Evolutionary conservation across 192 early-diverging fungal genomes (phyloP).

Genomic region (Backusella tarrabulga): DNA sequence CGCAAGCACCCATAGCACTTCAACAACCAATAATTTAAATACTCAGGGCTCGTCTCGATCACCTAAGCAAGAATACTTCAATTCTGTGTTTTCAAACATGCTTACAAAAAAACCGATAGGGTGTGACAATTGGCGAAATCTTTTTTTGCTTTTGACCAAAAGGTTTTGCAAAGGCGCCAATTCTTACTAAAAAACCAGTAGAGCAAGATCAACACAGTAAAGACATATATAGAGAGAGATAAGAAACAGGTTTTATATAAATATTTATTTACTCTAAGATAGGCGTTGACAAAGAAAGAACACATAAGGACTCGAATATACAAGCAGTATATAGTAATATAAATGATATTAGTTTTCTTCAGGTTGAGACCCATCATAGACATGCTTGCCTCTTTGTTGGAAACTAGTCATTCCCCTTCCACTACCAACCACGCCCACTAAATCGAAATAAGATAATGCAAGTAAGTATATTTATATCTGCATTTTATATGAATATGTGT

Average conservation of each 20-base stretch:
- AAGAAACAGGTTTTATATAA: background rate
- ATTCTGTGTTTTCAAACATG: background rate
- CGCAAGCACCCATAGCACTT: background rate
- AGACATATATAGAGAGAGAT: background rate
- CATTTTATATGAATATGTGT: background rate
- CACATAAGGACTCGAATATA: background rate
- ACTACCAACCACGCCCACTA: conserved; percentile 79
- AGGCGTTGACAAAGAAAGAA: background rate
- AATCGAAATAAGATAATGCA: background rate
- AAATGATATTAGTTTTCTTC: conserved; percentile 7
- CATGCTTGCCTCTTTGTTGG: conserved; percentile 73
- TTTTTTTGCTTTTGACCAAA: too few relatives aligned
- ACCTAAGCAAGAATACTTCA: background rate
- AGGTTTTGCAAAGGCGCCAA: too few relatives aligned
- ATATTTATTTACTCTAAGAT: background rate
- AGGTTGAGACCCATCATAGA: conserved; percentile 33
- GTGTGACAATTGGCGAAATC: too few relatives aligned
- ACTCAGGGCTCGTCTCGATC: background rate
- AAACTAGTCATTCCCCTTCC: conserved; percentile 78
- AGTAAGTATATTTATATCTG: background rate
- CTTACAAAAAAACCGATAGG: too few relatives aligned
- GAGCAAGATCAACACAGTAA: too few relatives aligned
- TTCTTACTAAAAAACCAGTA: too few relatives aligned
- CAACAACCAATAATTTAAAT: background rate
- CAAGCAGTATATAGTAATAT: background rate